Evolutionary conservation across 352 stramenopile genomes (phyloP).

Genomic region (Pythium aquatile): DNA sequence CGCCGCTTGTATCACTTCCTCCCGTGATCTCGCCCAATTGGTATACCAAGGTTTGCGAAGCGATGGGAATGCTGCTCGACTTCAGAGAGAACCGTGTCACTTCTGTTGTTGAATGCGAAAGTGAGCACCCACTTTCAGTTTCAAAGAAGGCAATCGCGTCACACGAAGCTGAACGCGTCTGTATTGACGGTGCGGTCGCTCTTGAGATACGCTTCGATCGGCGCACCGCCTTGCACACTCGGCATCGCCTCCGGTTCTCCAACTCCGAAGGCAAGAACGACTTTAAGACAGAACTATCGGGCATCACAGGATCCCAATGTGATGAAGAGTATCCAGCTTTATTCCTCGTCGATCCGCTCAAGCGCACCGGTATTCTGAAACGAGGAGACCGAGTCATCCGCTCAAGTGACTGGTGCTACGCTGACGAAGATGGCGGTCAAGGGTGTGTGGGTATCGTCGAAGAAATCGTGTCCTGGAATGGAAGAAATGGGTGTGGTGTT

Average conservation of each 20-base stretch:
- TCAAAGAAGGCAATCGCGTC: background rate
- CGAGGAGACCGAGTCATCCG: slow-evolving; percentile 55
- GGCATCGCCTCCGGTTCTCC: slow-evolving; percentile 16
- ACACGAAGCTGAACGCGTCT: slow-evolving; percentile 25
- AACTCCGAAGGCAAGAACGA: background rate
- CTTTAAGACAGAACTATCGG: slow-evolving; percentile 8
- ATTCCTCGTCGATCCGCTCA: slow-evolving; percentile 39
- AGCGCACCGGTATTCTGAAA: slow-evolving; percentile 31
- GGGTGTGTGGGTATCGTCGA: slow-evolving; percentile 57
- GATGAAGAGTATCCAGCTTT: slow-evolving; percentile 30
- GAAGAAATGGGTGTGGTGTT: slow-evolving; percentile 48
- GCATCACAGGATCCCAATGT: slow-evolving; percentile 12
- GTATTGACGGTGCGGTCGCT: slow-evolving; percentile 48
- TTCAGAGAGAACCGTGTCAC: slow-evolving; percentile 42
- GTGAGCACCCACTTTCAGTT: slow-evolving; percentile 35
- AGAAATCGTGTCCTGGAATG: slow-evolving; percentile 52
- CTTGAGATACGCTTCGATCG: slow-evolving; percentile 74
- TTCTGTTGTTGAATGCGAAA: slow-evolving; percentile 48
- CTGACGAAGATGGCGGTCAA: slow-evolving; percentile 62
- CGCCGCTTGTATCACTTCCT: slow-evolving; percentile 38
- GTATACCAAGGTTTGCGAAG: slow-evolving; percentile 62
- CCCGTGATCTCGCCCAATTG: slow-evolving; percentile 38
- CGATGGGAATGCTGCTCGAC: slow-evolving; percentile 53
- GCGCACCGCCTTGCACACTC: slow-evolving; percentile 42
- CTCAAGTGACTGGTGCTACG: slow-evolving; percentile 70